Percentiles rank a stretch among this genome's conserved stretches.
Conservation (phyloP, 1,284 basidiomycete genomes). For the Rugosomyces carneus region DNA sequence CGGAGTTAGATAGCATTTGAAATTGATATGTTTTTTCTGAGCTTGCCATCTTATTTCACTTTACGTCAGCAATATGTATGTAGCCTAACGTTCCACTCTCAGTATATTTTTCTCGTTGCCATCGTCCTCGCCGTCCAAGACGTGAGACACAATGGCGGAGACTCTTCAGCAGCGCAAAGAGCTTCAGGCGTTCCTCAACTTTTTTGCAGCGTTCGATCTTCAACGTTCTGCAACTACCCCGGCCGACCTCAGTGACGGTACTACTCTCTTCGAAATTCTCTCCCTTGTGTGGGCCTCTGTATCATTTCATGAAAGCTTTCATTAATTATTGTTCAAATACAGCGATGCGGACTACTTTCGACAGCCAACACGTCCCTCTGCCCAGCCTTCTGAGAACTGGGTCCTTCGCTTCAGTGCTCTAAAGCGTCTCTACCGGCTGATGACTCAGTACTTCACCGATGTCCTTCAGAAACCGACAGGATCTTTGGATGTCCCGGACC, state of each 20-base stretch:
- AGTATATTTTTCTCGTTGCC: background rate
- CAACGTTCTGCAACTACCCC: conserved; percentile 52
- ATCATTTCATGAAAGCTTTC: background rate
- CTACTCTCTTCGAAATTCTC: conserved; percentile 65
- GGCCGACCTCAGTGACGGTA: conserved; percentile 70
- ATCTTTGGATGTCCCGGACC: conserved; percentile 71
- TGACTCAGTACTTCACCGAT: conserved; percentile 83
- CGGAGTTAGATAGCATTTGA: background rate
- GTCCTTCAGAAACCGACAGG: conserved; percentile 70
- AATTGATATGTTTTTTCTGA: background rate
- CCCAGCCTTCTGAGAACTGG: conserved; percentile 79
- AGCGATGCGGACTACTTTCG: conserved; percentile 81
- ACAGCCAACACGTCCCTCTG: conserved; percentile 46
- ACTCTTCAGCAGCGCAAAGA: conserved; percentile 47
- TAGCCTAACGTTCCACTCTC: background rate
- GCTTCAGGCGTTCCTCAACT: conserved; percentile 70
- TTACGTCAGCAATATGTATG: conserved; percentile 5
- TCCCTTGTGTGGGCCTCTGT: conserved; percentile 54
- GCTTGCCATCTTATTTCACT: background rate
- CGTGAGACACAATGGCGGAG: conserved; percentile 17
- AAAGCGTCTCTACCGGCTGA: conserved; percentile 80
- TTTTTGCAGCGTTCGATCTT: conserved; percentile 70
- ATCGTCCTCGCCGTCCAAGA: background rate
- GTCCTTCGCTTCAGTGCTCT: conserved; percentile 79
- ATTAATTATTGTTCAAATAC: conserved; percentile 10